Percentiles rank a stretch among this genome's conserved stretches.
phyloP scores from a whole-genome alignment of 345 rosid genomes.

The Pseudoturritis turrita region DNA sequence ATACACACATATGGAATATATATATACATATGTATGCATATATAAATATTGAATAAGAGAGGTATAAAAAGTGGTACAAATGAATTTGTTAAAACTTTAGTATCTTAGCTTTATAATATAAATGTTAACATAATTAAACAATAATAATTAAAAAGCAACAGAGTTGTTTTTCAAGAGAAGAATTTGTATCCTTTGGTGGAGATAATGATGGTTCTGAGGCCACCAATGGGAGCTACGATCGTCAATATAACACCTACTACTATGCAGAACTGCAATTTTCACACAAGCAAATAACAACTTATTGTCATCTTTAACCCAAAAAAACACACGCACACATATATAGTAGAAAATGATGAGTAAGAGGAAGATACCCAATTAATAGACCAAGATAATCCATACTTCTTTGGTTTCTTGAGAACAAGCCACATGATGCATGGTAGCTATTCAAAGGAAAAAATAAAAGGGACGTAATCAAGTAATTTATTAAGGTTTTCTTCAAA shows the following conservation, averaged over 20 bases:
- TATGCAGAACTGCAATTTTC: constrained; percentile 56
- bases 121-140: neutral
- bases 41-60: too few species aligned
- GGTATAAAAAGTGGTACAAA: too few species aligned
- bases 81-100: neutral
- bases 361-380: constrained; percentile 57
- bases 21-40: too few species aligned
- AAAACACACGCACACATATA: neutral
- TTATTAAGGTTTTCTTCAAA: neutral
- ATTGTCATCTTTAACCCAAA: neutral
- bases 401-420: constrained; percentile 57
- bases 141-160: neutral
- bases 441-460: constrained; percentile 28
- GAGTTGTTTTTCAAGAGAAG: constrained; percentile 39
- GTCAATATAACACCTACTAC: constrained; percentile 45
- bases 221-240: constrained; percentile 67
- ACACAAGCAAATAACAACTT: neutral
- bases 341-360: neutral
- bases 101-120: neutral
- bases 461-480: neutral
- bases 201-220: constrained; percentile 50
- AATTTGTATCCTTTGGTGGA: constrained; percentile 46
- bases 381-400: constrained; percentile 54
- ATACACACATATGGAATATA: too few species aligned
- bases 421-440: constrained; percentile 85